Conservation (phyloP, 768 basidiomycete genomes). For the Boletellus ananas region DNA sequence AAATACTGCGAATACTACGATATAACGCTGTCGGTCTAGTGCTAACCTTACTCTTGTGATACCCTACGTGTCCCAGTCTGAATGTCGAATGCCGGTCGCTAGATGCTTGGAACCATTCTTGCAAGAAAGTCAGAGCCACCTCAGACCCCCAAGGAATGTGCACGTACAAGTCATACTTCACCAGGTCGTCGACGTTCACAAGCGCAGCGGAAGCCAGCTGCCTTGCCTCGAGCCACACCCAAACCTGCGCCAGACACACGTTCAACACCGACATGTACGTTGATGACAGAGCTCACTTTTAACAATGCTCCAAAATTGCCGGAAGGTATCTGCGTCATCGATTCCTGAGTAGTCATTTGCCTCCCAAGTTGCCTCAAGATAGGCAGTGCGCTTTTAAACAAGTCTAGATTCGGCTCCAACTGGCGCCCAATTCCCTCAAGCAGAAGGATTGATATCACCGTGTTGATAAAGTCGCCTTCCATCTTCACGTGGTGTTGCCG, state of each 20-base stretch:
- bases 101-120: slow-evolving; percentile 54
- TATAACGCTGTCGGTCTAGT: slow-evolving; percentile 18
- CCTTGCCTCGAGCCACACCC: slow-evolving; percentile 92
- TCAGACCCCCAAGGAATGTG: background rate
- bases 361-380: slow-evolving; percentile 88
- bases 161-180: slow-evolving; percentile 83
- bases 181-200: slow-evolving; percentile 77
- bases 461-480: slow-evolving; percentile 98
- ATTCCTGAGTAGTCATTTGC: slow-evolving; percentile 80
- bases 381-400: slow-evolving; percentile 94
- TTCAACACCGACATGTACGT: background rate
- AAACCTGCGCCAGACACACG: slow-evolving; percentile 50
- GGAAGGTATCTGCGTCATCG: slow-evolving; percentile 55
- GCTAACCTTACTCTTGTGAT: background rate
- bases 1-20: slow-evolving; percentile 6
- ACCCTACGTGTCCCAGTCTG: slow-evolving; percentile 12
- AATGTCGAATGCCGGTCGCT: slow-evolving; percentile 1
- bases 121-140: slow-evolving; percentile 12
- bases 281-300: slow-evolving; percentile 56
- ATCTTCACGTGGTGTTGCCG: slow-evolving; percentile 94
- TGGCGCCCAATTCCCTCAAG: slow-evolving; percentile 95
- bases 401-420: slow-evolving; percentile 85
- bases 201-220: slow-evolving; percentile 78
- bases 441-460: slow-evolving; percentile 88
- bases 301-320: slow-evolving; percentile 80